Evolutionary conservation across 1,284 basidiomycete genomes (phyloP).

Genomic region (Cutaneotrichosporon spelunceum): DNA sequence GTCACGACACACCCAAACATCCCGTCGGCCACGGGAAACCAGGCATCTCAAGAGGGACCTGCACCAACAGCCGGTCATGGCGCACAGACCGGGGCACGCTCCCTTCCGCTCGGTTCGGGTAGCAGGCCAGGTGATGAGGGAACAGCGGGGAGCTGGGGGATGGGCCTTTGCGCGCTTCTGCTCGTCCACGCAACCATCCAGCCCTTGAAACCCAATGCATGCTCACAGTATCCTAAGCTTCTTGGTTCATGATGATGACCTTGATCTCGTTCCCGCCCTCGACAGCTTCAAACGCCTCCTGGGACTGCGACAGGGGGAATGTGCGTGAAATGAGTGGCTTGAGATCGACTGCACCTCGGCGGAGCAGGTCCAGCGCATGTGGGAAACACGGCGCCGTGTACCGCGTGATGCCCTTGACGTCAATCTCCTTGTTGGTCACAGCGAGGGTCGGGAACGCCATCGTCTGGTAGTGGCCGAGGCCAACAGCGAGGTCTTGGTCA

Average conservation of each 20-base stretch:
- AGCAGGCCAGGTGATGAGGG: background rate
- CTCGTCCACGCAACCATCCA: background rate
- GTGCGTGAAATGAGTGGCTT: conserved; percentile 59
- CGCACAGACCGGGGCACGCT: background rate
- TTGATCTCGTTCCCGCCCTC: conserved; percentile 49
- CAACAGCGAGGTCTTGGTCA: conserved; percentile 42
- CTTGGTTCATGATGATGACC: conserved; percentile 48
- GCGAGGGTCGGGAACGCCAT: conserved; percentile 45
- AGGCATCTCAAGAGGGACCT: background rate
- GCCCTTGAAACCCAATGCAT: background rate
- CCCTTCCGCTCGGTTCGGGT: background rate
- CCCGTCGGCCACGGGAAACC: background rate
- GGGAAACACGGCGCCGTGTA: conserved; percentile 51
- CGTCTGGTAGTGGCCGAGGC: conserved; percentile 47
- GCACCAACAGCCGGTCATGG: background rate
- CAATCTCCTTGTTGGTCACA: conserved; percentile 65
- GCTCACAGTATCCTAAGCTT: conserved; percentile 13
- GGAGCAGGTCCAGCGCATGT: conserved; percentile 57
- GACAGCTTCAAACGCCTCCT: conserved; percentile 58
- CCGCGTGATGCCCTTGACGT: conserved; percentile 60
- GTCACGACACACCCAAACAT: background rate
- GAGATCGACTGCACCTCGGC: conserved; percentile 57
- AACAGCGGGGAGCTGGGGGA: background rate
- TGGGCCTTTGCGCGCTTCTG: background rate
- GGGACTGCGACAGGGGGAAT: conserved; percentile 53